These are phyloP conservation scores for Trichoderma arundinaceum DNA, from an alignment of 2,329 filamentous ascomycete genomes.

Conservation along the genomic window DNA sequence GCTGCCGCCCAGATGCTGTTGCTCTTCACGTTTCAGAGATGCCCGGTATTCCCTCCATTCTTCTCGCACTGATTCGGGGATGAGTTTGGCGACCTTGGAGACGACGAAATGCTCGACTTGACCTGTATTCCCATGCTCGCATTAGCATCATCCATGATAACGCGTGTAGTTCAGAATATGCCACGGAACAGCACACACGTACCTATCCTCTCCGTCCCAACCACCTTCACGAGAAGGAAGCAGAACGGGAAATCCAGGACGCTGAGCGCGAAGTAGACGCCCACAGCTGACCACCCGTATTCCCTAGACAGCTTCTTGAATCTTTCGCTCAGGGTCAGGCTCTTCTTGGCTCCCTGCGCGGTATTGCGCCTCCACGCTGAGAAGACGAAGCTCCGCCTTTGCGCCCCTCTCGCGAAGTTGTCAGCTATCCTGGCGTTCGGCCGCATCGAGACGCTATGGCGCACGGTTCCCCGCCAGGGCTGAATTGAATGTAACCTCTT, in stretches of 20 bases:
- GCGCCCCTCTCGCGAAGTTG: conserved; percentile 35
- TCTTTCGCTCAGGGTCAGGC: conserved; percentile 66
- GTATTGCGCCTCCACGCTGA: conserved; percentile 43
- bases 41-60: conserved; percentile 57
- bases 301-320: conserved; percentile 86
- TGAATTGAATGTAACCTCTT: conserved; percentile 11
- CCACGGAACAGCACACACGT: conserved; percentile 41
- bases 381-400: conserved; percentile 46
- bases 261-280: conserved; percentile 85
- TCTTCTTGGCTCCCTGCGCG: conserved; percentile 37
- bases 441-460: conserved; percentile 26
- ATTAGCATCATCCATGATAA: background rate
- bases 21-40: conserved; percentile 54
- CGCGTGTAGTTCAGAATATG: too few species aligned
- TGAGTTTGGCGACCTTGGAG: conserved; percentile 60
- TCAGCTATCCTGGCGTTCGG: conserved; percentile 32
- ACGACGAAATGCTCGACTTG: conserved; percentile 71
- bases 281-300: conserved; percentile 91
- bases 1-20: conserved; percentile 51
- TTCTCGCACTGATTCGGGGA: conserved; percentile 65
- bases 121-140: conserved; percentile 47
- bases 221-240: conserved; percentile 80
- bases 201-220: conserved; percentile 88
- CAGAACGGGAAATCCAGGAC: conserved; percentile 94
- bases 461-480: conserved; percentile 7